Evolutionary conservation across 2,329 filamentous ascomycete species (phyloP).

Genomic region (Sporothrix dimorphospora): DNA sequence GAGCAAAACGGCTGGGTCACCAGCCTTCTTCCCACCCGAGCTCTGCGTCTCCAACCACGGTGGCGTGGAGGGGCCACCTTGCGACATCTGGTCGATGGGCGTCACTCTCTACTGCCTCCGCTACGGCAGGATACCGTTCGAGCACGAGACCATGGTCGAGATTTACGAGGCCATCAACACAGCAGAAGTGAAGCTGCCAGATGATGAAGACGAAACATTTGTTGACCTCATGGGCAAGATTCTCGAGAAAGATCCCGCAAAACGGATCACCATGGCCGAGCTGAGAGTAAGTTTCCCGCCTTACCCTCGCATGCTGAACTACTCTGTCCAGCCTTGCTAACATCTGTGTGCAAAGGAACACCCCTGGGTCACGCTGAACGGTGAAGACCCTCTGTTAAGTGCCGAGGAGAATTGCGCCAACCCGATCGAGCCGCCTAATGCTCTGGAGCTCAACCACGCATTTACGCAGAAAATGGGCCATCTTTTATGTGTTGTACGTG

Average conservation of each 20-base stretch:
- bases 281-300: slow-evolving; percentile 71
- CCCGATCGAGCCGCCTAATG: slow-evolving; percentile 80
- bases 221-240: slow-evolving; percentile 72
- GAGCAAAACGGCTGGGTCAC: slow-evolving; percentile 89
- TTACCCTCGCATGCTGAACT: no score
- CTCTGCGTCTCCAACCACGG: slow-evolving; percentile 85
- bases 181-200: slow-evolving; percentile 65
- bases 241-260: slow-evolving; percentile 81
- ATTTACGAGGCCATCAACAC: slow-evolving; percentile 86
- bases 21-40: slow-evolving; percentile 92
- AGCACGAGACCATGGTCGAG: slow-evolving; percentile 75
- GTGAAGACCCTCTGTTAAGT: slow-evolving; percentile 75
- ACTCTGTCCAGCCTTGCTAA: no score
- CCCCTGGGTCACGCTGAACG: slow-evolving; percentile 86
- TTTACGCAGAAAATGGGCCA: slow-evolving; percentile 90
- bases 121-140: slow-evolving; percentile 87
- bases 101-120: slow-evolving; percentile 90
- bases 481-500: slow-evolving; percentile 76
- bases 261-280: slow-evolving; percentile 80
- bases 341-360: slow-evolving; percentile 66
- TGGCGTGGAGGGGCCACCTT: slow-evolving; percentile 83
- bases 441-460: slow-evolving; percentile 85
- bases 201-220: slow-evolving; percentile 68
- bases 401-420: slow-evolving; percentile 84
- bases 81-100: slow-evolving; percentile 99